Evolutionary conservation across 2,329 filamentous ascomycete genomes (phyloP), one percentile per base, ranked within the genome.

Genomic region (Diplodia scrobiculata): DNA sequence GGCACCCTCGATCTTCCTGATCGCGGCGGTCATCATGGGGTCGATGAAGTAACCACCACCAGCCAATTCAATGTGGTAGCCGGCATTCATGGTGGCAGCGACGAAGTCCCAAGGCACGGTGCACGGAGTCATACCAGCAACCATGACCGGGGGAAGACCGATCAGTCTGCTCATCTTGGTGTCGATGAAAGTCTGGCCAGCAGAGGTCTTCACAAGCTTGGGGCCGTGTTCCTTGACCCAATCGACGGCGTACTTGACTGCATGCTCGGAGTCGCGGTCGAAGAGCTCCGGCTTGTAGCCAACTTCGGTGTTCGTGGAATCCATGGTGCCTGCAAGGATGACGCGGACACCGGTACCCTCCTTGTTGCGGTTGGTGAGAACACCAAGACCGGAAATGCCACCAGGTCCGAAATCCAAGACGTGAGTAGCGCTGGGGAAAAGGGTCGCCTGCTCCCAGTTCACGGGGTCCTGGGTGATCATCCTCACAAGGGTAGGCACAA

Each of bases 231-330:
- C 93, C 79, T 96, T 96, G 67, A 99, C 92, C 96, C 96, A 99
- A 79, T 99, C 92, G 34, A 92, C 89, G 58, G 95, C 94, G 76
- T 92, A 98, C 78, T 93, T 95, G 74, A 99, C 90, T 5, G 95
- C 93, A 73, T 97, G 88, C 75, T 97, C 91, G 73, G 93, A 92
- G 76, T 99, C 95, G 66, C 95, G 90, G 76, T 99, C 94, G 73
- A 99, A 99, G 62, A 99, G 84, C 80, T 99, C 95, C 1, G 94
- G 90, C 84, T 99, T 99, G 84, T 97, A 99, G 65, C 95, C 95
- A 68, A 99, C 90, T 78, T 98, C 95, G 36, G 86, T 84, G 67
- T 96, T 90, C 21, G 92, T 92, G 62, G 94, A 94, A 73, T 94
- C 91, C 73, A 99, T 90, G n/a, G 92, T 86, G 69, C 96, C 95